Base-by-base conservation (phyloP, 495 filamentous ascomycete species). In the Staphylotrichum longicolle region DNA sequence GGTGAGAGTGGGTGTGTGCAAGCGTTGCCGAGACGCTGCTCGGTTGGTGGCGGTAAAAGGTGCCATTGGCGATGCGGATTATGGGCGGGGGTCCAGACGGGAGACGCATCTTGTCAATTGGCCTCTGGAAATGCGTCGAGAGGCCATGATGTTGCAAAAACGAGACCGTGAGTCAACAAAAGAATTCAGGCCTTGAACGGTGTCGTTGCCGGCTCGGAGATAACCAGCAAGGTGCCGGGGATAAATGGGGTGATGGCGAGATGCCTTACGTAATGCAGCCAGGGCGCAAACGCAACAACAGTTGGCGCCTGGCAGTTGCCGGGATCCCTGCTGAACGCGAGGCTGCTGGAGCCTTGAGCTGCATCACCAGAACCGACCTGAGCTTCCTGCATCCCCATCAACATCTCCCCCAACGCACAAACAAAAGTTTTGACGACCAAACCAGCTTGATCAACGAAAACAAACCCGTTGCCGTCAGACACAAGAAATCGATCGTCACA, bases 21-120 rank as follows among this genome's bases (percentile, higher is more conserved):
- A 40, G 5, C 7, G 35, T 30, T 14, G 45, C 9, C 5, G 54
- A 32, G 58, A 61, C 12, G 20, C 15, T 8, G 9, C 69, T 78
- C 12, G 90, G 91, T 71, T 93, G 88, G 49, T 86, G 82, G 15
- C 87, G 85, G 74, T 94, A 93, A 70, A 96, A 96, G 3, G 88
- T 91, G 62, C 79, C 90, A 74, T 90, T 82, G 63, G 81, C 59
- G 68, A 96, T 92, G 61, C 76, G 78, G 54, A 96, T 85, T 49
- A 96, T 78, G 8, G 90, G 88, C 32, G 76, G 68, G 41, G 69
- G 72, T 40, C 57, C 48, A 14, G 68, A 62, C 12, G 69, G 60
- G 10, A 72, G 45, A 3, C 68, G 66, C 76, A 80, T 79, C 55
- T 59, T 68, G 41, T 64, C 61, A 63, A 70, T 63, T 72, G 63